Evolutionary conservation across 2,329 filamentous ascomycete genomes (phyloP).

Genomic region (Periconia sp.): DNA sequence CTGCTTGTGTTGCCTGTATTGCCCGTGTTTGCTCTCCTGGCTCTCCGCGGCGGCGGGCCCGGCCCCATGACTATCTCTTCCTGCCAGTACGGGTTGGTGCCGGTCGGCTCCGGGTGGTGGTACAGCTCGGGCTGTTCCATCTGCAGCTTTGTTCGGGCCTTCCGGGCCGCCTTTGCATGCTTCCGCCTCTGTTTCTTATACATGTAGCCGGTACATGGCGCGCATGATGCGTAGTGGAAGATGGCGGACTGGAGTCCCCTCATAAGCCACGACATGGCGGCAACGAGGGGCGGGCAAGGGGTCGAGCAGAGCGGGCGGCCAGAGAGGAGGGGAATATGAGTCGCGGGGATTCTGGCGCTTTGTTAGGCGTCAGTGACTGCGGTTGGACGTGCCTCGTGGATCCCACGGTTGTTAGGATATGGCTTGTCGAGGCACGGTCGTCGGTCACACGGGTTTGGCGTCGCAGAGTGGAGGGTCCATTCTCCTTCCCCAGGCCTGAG

Average conservation of each 20-base stretch:
- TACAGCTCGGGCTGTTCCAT: constrained; percentile 76
- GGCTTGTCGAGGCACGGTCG: constrained; percentile 22
- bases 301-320: not conserved
- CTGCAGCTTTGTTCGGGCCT: constrained; percentile 69
- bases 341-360: constrained; percentile 1
- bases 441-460: constrained; percentile 26
- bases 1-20: constrained; percentile 56
- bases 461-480: constrained; percentile 24
- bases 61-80: constrained; percentile 88
- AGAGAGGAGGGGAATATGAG: not conserved
- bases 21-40: constrained; percentile 62
- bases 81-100: constrained; percentile 86
- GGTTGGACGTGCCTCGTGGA: constrained; percentile 7
- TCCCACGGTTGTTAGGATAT: constrained; percentile 9
- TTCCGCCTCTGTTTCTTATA: constrained; percentile 73
- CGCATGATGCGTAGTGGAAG: constrained; percentile 79
- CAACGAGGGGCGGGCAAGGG: not conserved
- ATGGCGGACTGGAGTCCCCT: constrained; percentile 72
- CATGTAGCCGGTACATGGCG: constrained; percentile 75
- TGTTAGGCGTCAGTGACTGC: no score
- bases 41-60: constrained; percentile 66
- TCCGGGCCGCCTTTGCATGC: constrained; percentile 71
- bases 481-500: constrained; percentile 7
- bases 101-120: constrained; percentile 80
- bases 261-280: constrained; percentile 47